Evolutionary conservation across 768 basidiomycete species (phyloP).

Genomic region (Pisolithus albus): DNA sequence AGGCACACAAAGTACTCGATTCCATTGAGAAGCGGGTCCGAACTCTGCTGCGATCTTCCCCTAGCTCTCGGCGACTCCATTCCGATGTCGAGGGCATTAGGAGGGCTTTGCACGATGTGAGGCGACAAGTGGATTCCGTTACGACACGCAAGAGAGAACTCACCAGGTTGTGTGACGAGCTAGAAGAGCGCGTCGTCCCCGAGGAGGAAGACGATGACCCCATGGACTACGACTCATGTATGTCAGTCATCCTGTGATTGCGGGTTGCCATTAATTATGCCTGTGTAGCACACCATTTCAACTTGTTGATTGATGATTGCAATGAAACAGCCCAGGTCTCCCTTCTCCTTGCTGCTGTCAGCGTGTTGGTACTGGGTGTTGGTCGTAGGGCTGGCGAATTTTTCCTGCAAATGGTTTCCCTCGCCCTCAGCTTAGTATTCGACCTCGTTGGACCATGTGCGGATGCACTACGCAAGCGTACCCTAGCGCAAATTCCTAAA

Average conservation of each 20-base stretch:
- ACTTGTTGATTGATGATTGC: conserved; percentile 1
- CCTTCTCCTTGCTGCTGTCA: conserved; percentile 14
- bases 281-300: conserved; percentile 2
- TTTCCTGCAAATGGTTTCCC: conserved; percentile 11
- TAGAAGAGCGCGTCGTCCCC: neutral
- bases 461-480: neutral
- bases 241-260: neutral
- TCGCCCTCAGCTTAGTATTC: conserved; percentile 9
- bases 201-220: neutral
- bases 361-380: conserved; percentile 12
- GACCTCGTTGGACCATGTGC: neutral
- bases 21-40: neutral
- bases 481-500: neutral
- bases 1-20: neutral
- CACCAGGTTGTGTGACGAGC: neutral
- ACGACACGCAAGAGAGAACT: neutral
- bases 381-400: conserved; percentile 9
- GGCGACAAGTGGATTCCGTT: neutral
- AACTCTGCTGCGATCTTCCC: neutral
- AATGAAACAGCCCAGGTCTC: conserved; percentile 14
- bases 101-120: neutral
- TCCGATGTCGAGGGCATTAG: neutral
- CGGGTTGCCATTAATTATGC: neutral
- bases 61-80: neutral
- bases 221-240: neutral